Evolutionary conservation across 352 stramenopile genomes (phyloP).

Genomic region (Pythium biforme): DNA sequence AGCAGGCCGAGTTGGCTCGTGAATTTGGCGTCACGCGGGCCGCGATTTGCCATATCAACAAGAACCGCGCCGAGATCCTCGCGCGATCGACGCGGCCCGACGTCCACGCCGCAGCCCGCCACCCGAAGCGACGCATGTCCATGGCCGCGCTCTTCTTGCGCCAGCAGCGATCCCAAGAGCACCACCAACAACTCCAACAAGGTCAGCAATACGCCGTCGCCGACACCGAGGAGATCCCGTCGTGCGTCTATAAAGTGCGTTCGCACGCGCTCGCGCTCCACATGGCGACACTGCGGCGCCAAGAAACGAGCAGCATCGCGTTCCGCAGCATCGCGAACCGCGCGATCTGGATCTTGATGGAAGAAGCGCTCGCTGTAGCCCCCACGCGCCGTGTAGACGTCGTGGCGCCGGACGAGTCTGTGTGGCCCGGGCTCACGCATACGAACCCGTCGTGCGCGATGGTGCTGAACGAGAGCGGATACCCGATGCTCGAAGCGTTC

Average conservation of each 20-base stretch:
- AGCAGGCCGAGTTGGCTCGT: constrained; percentile 52
- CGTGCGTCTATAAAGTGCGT: constrained; percentile 13
- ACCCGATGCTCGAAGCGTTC: constrained; percentile 26
- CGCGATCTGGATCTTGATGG: constrained; percentile 23
- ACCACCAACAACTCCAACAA: background rate
- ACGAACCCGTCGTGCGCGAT: constrained; percentile 14
- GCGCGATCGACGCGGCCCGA: constrained; percentile 31
- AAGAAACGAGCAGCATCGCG: background rate
- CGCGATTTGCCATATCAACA: constrained; percentile 80
- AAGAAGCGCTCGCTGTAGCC: constrained; percentile 20
- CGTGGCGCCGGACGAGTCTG: background rate
- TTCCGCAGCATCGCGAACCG: constrained; percentile 17
- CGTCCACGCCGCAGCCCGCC: constrained; percentile 1
- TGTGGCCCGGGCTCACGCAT: constrained; percentile 1
- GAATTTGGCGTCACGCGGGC: constrained; percentile 72
- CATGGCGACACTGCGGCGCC: constrained; percentile 18
- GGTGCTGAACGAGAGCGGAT: constrained; percentile 14
- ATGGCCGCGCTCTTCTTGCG: constrained; percentile 8
- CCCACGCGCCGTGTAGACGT: background rate
- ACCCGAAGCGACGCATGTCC: constrained; percentile 31
- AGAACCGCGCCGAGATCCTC: constrained; percentile 73
- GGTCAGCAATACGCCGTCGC: background rate
- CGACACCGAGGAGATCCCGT: background rate
- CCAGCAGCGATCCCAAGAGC: background rate
- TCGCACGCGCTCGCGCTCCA: constrained; percentile 18